Evolutionary conservation across 352 stramenopile species (phyloP).

Genomic region (Pythium pyrilobum): DNA sequence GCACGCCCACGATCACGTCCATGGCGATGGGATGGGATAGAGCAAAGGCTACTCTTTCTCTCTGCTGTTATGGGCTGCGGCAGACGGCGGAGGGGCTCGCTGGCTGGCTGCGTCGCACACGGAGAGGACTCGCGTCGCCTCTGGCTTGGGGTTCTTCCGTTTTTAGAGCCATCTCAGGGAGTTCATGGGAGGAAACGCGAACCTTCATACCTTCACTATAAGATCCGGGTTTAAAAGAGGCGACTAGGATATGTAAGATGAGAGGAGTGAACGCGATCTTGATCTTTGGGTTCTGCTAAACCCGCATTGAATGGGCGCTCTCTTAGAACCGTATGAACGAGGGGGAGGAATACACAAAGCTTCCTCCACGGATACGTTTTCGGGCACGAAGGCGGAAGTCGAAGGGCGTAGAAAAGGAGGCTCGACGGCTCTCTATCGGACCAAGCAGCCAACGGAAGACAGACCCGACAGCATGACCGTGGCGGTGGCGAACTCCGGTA

Average conservation of each 20-base stretch:
- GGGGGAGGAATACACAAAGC: slow-evolving; percentile 11
- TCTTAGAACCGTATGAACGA: slow-evolving; percentile 6
- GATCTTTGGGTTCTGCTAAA: slow-evolving; percentile 12
- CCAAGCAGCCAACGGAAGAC: neutral
- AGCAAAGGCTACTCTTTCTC: neutral
- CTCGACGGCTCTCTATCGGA: neutral
- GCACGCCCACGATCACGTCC: slow-evolving; percentile 69
- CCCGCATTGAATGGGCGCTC: neutral
- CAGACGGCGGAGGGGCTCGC: neutral
- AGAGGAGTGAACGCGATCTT: slow-evolving; percentile 18
- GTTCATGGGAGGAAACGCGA: neutral
- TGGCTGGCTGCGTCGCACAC: too few species aligned
- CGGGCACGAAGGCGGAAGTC: neutral
- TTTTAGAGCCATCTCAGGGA: slow-evolving; percentile 20
- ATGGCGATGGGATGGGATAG: slow-evolving; percentile 25
- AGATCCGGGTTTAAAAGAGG: neutral
- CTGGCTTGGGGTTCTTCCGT: slow-evolving; percentile 13
- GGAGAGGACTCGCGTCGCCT: too few species aligned
- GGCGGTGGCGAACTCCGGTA: slow-evolving; percentile 53
- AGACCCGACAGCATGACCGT: slow-evolving; percentile 41
- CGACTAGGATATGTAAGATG: neutral
- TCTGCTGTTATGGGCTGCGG: neutral
- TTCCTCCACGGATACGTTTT: slow-evolving; percentile 25
- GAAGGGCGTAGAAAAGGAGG: too few species aligned
- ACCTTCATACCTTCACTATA: neutral